Evolutionary conservation across 805 yeast genomes (phyloP).

Genomic region (Debaryomyces tyrocola): DNA sequence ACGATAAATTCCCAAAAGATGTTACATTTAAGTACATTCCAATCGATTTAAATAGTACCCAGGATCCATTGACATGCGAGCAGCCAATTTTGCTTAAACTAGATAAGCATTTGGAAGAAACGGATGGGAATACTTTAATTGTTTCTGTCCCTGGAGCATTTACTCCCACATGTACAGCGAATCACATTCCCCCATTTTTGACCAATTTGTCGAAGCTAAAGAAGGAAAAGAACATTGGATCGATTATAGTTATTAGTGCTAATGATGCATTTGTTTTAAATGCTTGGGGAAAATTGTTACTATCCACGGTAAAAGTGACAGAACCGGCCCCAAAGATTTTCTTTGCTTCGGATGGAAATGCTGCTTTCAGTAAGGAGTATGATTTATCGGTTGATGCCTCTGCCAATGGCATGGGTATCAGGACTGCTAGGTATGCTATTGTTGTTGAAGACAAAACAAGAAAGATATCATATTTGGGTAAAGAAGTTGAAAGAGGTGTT

Average conservation of each 20-base stretch:
- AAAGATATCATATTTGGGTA: conserved; percentile 34
- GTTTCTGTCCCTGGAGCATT: conserved; percentile 67
- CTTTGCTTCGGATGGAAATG: conserved; percentile 43
- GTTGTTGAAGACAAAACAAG: conserved; percentile 27
- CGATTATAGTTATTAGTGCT: conserved; percentile 37
- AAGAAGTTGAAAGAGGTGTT: conserved; percentile 33
- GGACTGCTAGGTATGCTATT: conserved; percentile 43
- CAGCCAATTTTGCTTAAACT: conserved; percentile 33
- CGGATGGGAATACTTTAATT: conserved; percentile 25
- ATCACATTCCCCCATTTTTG: conserved; percentile 42
- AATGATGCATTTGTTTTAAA: conserved; percentile 44
- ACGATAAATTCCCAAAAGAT: conserved; percentile 34
- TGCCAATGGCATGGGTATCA: conserved; percentile 36
- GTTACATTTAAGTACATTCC: conserved; percentile 39
- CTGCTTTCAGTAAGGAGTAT: conserved; percentile 28
- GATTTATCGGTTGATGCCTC: conserved; percentile 35
- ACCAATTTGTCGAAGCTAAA: conserved; percentile 26
- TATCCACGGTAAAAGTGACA: conserved; percentile 20
- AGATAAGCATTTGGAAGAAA: conserved; percentile 29
- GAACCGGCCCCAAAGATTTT: conserved; percentile 28
- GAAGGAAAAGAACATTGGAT: conserved; percentile 27
- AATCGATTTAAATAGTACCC: conserved; percentile 27
- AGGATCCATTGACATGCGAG: conserved; percentile 35
- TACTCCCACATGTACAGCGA: conserved; percentile 59
- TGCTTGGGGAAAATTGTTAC: conserved; percentile 46